Evolutionary conservation across 2,329 filamentous ascomycete species (phyloP), one percentile per base, ranked within the genome.

Genomic region (Colletotrichum salicis): DNA sequence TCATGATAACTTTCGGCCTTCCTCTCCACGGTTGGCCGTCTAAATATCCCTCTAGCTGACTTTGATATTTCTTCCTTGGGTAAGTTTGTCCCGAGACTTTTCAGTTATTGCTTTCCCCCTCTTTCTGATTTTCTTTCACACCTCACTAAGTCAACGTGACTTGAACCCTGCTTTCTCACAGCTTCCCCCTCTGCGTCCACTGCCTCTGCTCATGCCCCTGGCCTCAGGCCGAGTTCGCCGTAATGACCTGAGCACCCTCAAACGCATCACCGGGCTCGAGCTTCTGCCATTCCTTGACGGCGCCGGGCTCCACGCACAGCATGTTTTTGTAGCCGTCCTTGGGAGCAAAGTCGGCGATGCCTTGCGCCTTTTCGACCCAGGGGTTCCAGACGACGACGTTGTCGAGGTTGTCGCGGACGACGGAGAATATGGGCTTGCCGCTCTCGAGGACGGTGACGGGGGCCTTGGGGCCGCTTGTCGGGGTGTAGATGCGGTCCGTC

Each of bases 361-460:
- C 88, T 76, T 91, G 89, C 1, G 94, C 91, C 86, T 97, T 97
- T 74, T 95, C 94, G 52, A 88, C 87, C 95, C 96, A 98, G 1
- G 96, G 96, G 83, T 99, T 99, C 96, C 96, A 99, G 35, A 98
- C 93, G 1, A 98, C 96, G 19, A 96, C 91, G 76, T 98, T 94
- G 73, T 89, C 89, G 75, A 99, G 87, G 75, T 94, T 95, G 82
- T 98, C 94, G 73, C 96, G 90, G 52, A 92, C 89, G 67, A 98
- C 87, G 71, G 91, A 90, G 84, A 93, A 95, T 62, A 88, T 84
- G 15, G 91, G 86, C 78, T 88, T 88, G 72, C 90, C 91, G 61
- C 83, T 87, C 77, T 93, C 90, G 19, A 86, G 79, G 59, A 97
- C 89, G 13, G 88, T 79, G 58, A 94, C 82, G 1, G 88, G 84